phyloP scores from a whole-genome alignment of 2,329 filamentous ascomycete genomes.

The Pseudogymnoascus sp. region DNA sequence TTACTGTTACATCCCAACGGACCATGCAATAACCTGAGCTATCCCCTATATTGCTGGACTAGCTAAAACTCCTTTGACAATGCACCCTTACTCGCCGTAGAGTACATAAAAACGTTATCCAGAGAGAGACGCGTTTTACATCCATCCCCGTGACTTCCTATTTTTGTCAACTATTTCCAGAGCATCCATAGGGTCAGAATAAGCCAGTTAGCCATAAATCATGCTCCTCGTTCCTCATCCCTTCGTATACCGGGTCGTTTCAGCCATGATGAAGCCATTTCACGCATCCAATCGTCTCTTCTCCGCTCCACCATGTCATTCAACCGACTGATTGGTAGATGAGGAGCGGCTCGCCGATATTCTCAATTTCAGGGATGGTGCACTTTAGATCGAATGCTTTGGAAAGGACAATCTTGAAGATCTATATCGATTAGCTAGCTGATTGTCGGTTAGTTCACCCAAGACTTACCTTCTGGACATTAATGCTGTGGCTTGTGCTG shows the following conservation, averaged over 20 bases:
- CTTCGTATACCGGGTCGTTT: slow-evolving; percentile 1
- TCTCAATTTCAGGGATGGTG: slow-evolving; percentile 98
- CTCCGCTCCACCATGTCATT: background rate
- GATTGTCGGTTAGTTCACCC: background rate
- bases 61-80: slow-evolving; percentile 4
- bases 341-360: slow-evolving; percentile 89
- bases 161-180: slow-evolving; percentile 6
- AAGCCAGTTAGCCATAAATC: slow-evolving; percentile 2
- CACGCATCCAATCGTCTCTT: slow-evolving; percentile 1
- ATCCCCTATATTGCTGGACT: slow-evolving; percentile 4
- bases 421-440: slow-evolving; percentile 45
- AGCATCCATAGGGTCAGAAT: background rate
- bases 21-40: background rate
- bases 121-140: slow-evolving; percentile 5
- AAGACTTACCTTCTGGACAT: slow-evolving; percentile 81
- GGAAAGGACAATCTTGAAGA: slow-evolving; percentile 98
- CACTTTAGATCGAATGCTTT: slow-evolving; percentile 99
- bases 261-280: background rate
- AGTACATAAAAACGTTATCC: slow-evolving; percentile 3
- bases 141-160: slow-evolving; percentile 3
- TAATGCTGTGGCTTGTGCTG: slow-evolving; percentile 98
- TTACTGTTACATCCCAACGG: slow-evolving; percentile 1
- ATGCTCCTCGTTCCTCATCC: slow-evolving; percentile 2
- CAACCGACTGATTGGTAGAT: slow-evolving; percentile 62
- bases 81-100: background rate